phyloP scores from a whole-genome alignment of 352 stramenopile species.

The Phytophthora pistaciae region DNA sequence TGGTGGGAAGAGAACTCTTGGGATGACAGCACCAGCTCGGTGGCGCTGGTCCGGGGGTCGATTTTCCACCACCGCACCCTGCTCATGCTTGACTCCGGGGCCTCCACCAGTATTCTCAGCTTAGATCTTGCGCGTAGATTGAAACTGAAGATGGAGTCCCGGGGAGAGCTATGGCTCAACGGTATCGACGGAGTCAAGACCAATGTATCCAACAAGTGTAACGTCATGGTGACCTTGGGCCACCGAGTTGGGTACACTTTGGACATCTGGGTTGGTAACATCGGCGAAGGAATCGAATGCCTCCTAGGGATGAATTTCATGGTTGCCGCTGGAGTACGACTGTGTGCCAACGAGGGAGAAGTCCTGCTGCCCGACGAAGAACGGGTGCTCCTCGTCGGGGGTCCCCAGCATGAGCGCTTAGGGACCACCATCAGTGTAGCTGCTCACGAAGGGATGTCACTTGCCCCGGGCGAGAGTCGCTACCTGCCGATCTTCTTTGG shows the following conservation, averaged over 20 bases:
- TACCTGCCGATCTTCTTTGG: background rate
- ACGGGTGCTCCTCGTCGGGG: background rate
- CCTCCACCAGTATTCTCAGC: conserved; percentile 36
- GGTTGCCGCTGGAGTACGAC: background rate
- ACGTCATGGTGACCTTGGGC: conserved; percentile 39
- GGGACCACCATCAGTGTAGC: background rate
- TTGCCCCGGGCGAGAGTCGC: background rate
- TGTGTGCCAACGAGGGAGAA: background rate
- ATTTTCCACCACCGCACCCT: conserved; percentile 17
- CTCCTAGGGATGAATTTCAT: background rate
- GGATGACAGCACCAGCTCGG: background rate
- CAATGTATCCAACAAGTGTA: conserved; percentile 16
- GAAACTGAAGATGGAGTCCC: too few relatives aligned
- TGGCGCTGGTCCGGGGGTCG: conserved; percentile 16
- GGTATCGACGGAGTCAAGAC: conserved; percentile 4
- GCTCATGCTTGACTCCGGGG: conserved; percentile 34
- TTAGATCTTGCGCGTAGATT: too few relatives aligned
- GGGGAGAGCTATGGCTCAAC: too few relatives aligned
- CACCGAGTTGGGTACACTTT: background rate
- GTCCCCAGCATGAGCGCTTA: background rate
- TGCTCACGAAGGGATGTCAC: background rate
- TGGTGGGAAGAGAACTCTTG: conserved; percentile 12
- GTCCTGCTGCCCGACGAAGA: background rate
- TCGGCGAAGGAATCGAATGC: background rate
- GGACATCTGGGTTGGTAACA: conserved; percentile 33